phyloP scores from a whole-genome alignment of 1,284 basidiomycete genomes.

The Ganoderma meredithae region DNA sequence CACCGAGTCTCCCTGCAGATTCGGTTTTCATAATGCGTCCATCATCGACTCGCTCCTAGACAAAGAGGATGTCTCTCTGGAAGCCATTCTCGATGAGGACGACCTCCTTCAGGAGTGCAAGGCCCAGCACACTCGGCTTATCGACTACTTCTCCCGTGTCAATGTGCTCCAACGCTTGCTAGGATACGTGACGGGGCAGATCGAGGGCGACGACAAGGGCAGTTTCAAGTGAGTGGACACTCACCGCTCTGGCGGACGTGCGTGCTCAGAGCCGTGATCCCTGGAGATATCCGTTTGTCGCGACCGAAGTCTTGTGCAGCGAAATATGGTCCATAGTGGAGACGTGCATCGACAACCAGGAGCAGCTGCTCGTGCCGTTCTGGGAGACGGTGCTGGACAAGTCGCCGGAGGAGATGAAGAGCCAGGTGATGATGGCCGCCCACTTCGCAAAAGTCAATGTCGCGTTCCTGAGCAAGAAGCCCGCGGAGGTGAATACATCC shows the following conservation, averaged over 20 bases:
- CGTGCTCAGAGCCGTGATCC: conserved; percentile 18
- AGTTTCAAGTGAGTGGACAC: conserved; percentile 72
- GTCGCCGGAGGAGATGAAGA: conserved; percentile 81
- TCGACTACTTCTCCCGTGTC: conserved; percentile 84
- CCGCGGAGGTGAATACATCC: conserved; percentile 76
- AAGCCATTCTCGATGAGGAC: conserved; percentile 93
- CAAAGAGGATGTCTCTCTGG: conserved; percentile 85
- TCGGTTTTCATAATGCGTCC: conserved; percentile 86
- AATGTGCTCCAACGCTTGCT: conserved; percentile 84
- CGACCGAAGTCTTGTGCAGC: conserved; percentile 95
- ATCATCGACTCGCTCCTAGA: conserved; percentile 84
- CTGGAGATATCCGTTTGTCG: conserved; percentile 89
- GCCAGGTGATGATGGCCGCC: conserved; percentile 77
- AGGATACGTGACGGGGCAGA: conserved; percentile 86
- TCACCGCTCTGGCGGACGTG: conserved; percentile 12
- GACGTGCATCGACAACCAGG: conserved; percentile 80
- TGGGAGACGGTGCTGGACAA: conserved; percentile 93
- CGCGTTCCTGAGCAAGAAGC: conserved; percentile 87
- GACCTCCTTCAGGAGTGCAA: conserved; percentile 97
- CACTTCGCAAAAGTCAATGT: conserved; percentile 92
- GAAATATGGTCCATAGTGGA: conserved; percentile 96
- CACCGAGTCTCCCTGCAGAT: conserved; percentile 55
- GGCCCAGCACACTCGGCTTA: conserved; percentile 88
- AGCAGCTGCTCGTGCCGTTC: conserved; percentile 82
- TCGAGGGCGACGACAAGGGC: conserved; percentile 78